Conservation (phyloP, 1,284 basidiomycete species). For the Boletus albobrunnescens region DNA sequence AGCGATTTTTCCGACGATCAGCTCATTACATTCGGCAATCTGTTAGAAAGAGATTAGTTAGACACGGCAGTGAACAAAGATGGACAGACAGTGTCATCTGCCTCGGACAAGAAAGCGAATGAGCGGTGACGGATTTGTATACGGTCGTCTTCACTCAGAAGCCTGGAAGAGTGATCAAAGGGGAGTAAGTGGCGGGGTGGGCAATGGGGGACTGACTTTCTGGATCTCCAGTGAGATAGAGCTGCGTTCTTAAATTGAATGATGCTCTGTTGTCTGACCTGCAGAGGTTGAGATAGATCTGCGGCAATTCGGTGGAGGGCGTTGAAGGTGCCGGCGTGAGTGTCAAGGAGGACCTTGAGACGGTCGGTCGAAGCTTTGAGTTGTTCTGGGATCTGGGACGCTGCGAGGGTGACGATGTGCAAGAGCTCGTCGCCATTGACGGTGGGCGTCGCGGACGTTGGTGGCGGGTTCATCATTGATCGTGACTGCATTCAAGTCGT, state of each 20-base stretch:
- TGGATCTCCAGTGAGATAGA: slow-evolving; percentile 62
- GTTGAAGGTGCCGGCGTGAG: slow-evolving; percentile 60
- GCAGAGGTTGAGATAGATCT: slow-evolving; percentile 51
- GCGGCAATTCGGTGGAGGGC: slow-evolving; percentile 69
- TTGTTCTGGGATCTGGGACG: slow-evolving; percentile 62
- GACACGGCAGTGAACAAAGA: slow-evolving; percentile 1
- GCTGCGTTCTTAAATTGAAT: slow-evolving; percentile 80
- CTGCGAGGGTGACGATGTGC: slow-evolving; percentile 59
- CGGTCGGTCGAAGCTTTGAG: slow-evolving; percentile 57
- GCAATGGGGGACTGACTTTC: slow-evolving; percentile 48
- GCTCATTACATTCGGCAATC: slow-evolving; percentile 72
- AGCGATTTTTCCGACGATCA: slow-evolving; percentile 67
- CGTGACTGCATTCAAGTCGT: background rate
- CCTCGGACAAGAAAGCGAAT: slow-evolving; percentile 63
- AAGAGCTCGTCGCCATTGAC: slow-evolving; percentile 57
- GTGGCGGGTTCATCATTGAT: slow-evolving; percentile 24
- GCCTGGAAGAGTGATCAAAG: slow-evolving; percentile 38
- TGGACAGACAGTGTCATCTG: slow-evolving; percentile 60
- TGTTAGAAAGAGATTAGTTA: slow-evolving; percentile 28
- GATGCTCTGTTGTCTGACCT: slow-evolving; percentile 70
- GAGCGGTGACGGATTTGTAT: slow-evolving; percentile 55
- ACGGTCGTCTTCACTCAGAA: slow-evolving; percentile 63
- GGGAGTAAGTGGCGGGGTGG: slow-evolving; percentile 2
- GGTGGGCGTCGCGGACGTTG: slow-evolving; percentile 32
- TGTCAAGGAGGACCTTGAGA: slow-evolving; percentile 62